phyloP scores from a whole-genome alignment of 2,329 filamentous ascomycete genomes.

The Phialocephala subalpina region DNA sequence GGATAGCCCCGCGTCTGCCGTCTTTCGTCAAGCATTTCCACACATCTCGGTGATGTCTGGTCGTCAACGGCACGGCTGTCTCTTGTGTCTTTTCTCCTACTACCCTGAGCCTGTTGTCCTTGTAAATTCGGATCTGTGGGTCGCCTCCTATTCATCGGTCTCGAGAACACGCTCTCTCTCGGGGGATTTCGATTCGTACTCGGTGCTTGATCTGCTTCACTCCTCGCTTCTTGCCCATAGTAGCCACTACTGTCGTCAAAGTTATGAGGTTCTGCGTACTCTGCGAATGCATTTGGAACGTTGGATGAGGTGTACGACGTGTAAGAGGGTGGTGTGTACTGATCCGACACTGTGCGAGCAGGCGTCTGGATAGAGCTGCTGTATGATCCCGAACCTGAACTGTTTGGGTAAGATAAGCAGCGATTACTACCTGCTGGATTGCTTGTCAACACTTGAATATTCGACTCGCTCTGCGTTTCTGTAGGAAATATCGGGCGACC shows the following conservation, averaged over 20 bases:
- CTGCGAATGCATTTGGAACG: not conserved
- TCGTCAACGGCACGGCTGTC: not conserved
- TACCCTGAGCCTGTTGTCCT: not conserved
- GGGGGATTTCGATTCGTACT: not conserved
- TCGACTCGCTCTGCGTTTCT: slow-evolving; percentile 1
- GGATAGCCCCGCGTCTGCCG: not conserved
- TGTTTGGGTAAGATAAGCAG: not conserved
- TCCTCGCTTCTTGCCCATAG: not conserved
- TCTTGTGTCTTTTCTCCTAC: not conserved
- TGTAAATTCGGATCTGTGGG: not conserved
- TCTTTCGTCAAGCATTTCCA: not conserved
- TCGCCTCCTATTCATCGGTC: not conserved
- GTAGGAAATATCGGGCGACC: not conserved
- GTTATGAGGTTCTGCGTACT: not conserved
- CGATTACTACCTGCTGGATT: not conserved
- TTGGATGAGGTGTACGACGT: not conserved
- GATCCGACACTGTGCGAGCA: not conserved
- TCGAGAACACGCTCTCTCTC: not conserved
- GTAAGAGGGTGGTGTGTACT: not conserved
- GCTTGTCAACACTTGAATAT: not conserved
- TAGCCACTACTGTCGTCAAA: not conserved
- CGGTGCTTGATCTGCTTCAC: not conserved
- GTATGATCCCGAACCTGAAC: not conserved
- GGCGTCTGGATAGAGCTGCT: not conserved
- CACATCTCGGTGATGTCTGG: not conserved